Conservation (phyloP, 1,284 basidiomycete genomes). For the Boletus semigastroideus region DNA sequence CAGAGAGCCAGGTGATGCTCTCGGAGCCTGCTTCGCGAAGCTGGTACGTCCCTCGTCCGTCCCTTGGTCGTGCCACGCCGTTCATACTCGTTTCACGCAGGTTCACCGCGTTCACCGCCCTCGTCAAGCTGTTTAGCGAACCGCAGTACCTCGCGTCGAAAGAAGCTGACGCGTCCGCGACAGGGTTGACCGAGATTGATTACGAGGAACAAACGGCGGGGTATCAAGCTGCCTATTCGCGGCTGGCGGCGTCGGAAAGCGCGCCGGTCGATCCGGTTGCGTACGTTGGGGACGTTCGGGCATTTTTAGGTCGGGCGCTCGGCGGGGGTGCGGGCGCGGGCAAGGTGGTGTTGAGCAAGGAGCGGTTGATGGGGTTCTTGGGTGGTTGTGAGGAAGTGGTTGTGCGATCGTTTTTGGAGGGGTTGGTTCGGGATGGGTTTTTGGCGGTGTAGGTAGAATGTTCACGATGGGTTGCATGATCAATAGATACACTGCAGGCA, state of each 20-base stretch:
- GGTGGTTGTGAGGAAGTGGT: constrained; percentile 36
- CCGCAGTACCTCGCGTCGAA: constrained; percentile 63
- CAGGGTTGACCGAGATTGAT: constrained; percentile 76
- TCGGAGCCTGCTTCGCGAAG: constrained; percentile 57
- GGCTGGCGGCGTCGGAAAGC: constrained; percentile 78
- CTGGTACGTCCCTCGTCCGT: constrained; percentile 54
- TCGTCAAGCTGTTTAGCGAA: constrained; percentile 78
- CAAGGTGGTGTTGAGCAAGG: constrained; percentile 28
- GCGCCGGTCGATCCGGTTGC: constrained; percentile 56
- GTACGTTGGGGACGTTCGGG: constrained; percentile 56
- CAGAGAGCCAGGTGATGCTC: constrained; percentile 69
- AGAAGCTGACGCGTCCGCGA: constrained; percentile 40
- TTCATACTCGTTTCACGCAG: constrained; percentile 37
- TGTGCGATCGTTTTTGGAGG: constrained; percentile 45
- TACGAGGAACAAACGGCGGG: constrained; percentile 87
- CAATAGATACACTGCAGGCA: too few species aligned
- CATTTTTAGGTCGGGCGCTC: constrained; percentile 51
- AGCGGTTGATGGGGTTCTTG: constrained; percentile 38
- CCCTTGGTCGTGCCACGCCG: neutral
- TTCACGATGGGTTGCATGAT: neutral
- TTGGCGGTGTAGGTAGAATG: constrained; percentile 12
- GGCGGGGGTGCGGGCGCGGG: constrained; percentile 4
- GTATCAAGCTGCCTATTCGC: constrained; percentile 93
- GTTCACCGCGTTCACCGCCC: constrained; percentile 66
- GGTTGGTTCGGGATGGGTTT: constrained; percentile 42